phyloP scores from a whole-genome alignment of 2,329 filamentous ascomycete genomes.

The Alternaria tenuissima region DNA sequence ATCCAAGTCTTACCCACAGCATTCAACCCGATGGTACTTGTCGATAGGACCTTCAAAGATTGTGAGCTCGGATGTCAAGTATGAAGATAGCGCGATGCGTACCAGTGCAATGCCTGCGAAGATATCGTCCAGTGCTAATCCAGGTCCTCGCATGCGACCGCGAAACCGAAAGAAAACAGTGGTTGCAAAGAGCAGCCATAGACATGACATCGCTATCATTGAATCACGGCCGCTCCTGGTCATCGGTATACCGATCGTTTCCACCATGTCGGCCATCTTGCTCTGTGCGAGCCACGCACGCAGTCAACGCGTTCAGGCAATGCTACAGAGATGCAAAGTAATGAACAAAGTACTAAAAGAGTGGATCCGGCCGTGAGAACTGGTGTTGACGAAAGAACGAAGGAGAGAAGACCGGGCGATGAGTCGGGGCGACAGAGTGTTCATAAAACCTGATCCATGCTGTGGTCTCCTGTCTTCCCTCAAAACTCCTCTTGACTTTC shows the following conservation, averaged over 20 bases:
- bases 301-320: background rate
- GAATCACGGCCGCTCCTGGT: slow-evolving; percentile 26
- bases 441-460: slow-evolving; percentile 9
- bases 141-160: slow-evolving; percentile 27
- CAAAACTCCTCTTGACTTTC: background rate
- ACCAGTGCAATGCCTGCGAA: slow-evolving; percentile 27
- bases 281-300: background rate
- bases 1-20: slow-evolving; percentile 16
- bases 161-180: slow-evolving; percentile 22
- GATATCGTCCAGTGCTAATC: slow-evolving; percentile 28
- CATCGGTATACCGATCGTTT: slow-evolving; percentile 23
- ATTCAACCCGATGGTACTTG: slow-evolving; percentile 30
- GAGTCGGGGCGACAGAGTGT: slow-evolving; percentile 1
- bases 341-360: background rate
- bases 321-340: background rate
- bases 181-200: slow-evolving; percentile 28
- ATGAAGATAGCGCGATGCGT: background rate
- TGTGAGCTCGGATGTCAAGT: background rate
- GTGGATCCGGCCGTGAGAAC: slow-evolving; percentile 4
- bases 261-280: slow-evolving; percentile 19
- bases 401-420: background rate
- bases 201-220: slow-evolving; percentile 28
- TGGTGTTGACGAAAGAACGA: background rate
- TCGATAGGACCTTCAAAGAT: slow-evolving; percentile 17
- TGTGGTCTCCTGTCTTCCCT: slow-evolving; percentile 3